These are phyloP conservation scores for Ceriops tagal DNA, from an alignment of 345 rosid species.

Conservation along the genomic window DNA sequence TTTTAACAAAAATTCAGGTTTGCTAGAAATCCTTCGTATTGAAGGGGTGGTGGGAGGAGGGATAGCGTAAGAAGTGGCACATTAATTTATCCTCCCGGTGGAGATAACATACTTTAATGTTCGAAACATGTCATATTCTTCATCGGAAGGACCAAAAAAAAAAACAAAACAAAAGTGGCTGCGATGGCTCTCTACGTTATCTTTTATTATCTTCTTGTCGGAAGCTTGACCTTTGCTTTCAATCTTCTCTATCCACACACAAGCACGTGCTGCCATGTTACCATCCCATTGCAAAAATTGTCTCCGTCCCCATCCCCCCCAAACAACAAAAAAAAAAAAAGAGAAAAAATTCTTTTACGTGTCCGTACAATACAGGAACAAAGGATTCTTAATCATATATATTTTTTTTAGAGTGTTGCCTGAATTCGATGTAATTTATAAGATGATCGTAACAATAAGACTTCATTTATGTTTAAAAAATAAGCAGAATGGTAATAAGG, in stretches of 20 bases:
- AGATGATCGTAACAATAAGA: no score
- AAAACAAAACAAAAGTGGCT: background rate
- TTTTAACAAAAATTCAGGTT: no score
- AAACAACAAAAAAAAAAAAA: no score
- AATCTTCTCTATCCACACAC: background rate
- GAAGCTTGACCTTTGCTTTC: background rate
- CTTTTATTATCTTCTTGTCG: background rate
- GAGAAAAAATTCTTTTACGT: background rate
- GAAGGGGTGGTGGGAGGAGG: no score
- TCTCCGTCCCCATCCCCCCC: no score
- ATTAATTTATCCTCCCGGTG: background rate
- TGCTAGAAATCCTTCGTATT: no score
- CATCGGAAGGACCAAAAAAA: background rate
- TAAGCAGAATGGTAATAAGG: no score
- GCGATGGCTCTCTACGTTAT: no score
- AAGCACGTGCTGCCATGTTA: background rate
- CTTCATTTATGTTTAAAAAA: no score
- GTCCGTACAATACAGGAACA: background rate
- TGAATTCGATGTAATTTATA: no score
- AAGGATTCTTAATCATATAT: background rate
- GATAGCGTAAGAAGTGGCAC: no score
- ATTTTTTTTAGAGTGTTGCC: background rate
- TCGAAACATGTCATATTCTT: background rate
- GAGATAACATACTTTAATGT: constrained; percentile 1
- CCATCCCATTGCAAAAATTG: background rate